Percentiles rank a stretch among this genome's conserved stretches.
These are phyloP conservation scores for Phlyctochytrium planicorne DNA, from an alignment of 192 early-diverging fungal genomes.

Conservation along the genomic window DNA sequence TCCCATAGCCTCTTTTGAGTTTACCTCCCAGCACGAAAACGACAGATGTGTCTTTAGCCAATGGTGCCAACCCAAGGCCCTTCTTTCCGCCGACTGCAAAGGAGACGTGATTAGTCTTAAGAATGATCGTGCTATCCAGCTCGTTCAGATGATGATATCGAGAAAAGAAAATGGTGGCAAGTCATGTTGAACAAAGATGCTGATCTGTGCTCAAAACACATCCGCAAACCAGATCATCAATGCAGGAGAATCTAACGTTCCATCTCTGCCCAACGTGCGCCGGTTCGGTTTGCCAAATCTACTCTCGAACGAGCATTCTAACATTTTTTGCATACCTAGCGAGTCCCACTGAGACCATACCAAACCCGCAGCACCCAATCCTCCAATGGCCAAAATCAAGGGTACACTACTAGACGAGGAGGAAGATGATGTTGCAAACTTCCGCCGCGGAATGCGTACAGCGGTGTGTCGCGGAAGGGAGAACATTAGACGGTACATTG, in stretches of 20 bases:
- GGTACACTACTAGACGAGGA: no score
- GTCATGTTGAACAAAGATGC: background rate
- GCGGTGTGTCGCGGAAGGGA: no score
- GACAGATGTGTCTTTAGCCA: conserved; percentile 63
- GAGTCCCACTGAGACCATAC: background rate
- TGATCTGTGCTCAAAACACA: background rate
- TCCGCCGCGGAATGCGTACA: no score
- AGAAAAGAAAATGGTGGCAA: background rate
- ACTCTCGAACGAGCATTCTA: no score
- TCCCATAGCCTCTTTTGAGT: conserved; percentile 14
- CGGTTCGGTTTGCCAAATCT: no score
- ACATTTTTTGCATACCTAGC: background rate
- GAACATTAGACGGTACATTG: no score
- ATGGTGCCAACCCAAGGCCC: conserved; percentile 28
- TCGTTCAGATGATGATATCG: background rate
- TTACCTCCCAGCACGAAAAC: conserved; percentile 82
- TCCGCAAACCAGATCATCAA: background rate
- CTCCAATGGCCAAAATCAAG: background rate
- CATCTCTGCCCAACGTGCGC: no score
- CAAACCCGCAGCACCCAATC: background rate
- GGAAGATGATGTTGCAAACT: no score
- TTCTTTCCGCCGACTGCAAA: background rate
- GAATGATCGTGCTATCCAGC: no score
- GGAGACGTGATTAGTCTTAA: background rate
- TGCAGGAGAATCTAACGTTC: background rate